Conservation (phyloP, 441 rosid species). For the Eutrema salsugineum region DNA sequence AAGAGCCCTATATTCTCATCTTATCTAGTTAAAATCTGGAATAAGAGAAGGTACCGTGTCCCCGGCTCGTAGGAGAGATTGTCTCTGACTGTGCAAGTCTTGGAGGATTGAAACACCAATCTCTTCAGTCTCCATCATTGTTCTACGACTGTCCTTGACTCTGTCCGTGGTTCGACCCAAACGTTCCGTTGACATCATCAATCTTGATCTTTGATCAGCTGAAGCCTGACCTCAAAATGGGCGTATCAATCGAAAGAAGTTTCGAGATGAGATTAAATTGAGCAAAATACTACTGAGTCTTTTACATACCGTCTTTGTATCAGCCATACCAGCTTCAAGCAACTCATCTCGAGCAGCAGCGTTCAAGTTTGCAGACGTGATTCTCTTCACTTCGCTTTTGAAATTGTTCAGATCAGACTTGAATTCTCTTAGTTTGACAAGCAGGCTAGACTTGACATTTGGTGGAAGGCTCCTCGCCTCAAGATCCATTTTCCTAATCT, state of each 20-base stretch:
- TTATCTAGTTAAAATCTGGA: no score
- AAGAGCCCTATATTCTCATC: no score
- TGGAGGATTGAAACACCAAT: constrained; percentile 97
- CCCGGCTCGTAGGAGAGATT: constrained; percentile 73
- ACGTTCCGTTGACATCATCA: constrained; percentile 79
- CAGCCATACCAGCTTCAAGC: constrained; percentile 92
- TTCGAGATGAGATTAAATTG: not conserved
- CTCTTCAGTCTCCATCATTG: constrained; percentile 96
- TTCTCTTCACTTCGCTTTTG: constrained; percentile 77
- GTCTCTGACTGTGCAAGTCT: constrained; percentile 88
- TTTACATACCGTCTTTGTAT: constrained; percentile 58
- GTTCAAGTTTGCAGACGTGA: constrained; percentile 56
- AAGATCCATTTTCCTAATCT: constrained; percentile 96
- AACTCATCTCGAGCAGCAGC: constrained; percentile 77
- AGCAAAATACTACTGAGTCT: not conserved
- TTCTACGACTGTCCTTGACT: constrained; percentile 81
- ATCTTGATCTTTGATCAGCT: constrained; percentile 87
- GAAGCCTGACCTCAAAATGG: constrained; percentile 57
- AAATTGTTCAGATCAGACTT: constrained; percentile 95
- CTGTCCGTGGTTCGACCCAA: constrained; percentile 63
- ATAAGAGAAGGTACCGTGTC: constrained; percentile 45
- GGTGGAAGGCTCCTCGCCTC: constrained; percentile 96
- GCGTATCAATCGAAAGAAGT: not conserved
- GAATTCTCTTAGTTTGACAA: constrained; percentile 86
- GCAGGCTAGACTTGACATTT: constrained; percentile 73